Conservation (phyloP, 352 stramenopile species). For the Phytophthora nicotianae region DNA sequence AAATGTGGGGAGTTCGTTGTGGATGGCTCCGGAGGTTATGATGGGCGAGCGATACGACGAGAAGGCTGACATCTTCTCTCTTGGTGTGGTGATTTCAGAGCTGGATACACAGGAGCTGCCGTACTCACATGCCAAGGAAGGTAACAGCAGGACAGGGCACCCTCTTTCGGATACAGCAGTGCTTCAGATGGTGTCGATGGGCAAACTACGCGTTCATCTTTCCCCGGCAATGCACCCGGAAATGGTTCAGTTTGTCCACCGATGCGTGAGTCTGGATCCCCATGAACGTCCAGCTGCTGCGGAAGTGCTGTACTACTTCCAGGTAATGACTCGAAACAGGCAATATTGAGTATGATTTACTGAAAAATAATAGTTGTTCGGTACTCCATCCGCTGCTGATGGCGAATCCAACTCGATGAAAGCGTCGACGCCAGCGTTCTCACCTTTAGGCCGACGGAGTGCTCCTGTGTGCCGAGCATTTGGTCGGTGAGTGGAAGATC, state of each 20-base stretch:
- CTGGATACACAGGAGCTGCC: constrained; percentile 36
- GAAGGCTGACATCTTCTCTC: constrained; percentile 48
- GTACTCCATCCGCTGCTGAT: not conserved
- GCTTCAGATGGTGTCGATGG: constrained; percentile 46
- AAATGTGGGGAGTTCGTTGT: constrained; percentile 35
- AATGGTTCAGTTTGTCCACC: constrained; percentile 14
- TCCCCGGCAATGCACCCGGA: constrained; percentile 18
- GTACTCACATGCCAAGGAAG: constrained; percentile 30
- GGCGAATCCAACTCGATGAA: not conserved
- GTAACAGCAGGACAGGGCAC: constrained; percentile 11
- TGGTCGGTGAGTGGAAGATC: not conserved
- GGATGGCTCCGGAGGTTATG: constrained; percentile 54
- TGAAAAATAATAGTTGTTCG: not conserved
- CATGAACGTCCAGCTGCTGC: constrained; percentile 26
- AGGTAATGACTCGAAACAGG: constrained; percentile 10
- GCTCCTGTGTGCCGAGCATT: not conserved
- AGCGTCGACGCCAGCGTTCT: not conserved
- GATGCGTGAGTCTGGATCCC: constrained; percentile 33
- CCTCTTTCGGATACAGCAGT: constrained; percentile 34
- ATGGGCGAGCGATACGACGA: constrained; percentile 32
- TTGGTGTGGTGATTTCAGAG: constrained; percentile 45
- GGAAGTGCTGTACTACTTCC: constrained; percentile 38
- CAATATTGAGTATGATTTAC: constrained; percentile 3
- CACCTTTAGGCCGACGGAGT: not conserved
- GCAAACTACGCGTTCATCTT: constrained; percentile 37